Percentiles rank a stretch among this genome's conserved stretches.
phyloP scores from a whole-genome alignment of 495 filamentous ascomycete genomes.

The Penicillium lagena region DNA sequence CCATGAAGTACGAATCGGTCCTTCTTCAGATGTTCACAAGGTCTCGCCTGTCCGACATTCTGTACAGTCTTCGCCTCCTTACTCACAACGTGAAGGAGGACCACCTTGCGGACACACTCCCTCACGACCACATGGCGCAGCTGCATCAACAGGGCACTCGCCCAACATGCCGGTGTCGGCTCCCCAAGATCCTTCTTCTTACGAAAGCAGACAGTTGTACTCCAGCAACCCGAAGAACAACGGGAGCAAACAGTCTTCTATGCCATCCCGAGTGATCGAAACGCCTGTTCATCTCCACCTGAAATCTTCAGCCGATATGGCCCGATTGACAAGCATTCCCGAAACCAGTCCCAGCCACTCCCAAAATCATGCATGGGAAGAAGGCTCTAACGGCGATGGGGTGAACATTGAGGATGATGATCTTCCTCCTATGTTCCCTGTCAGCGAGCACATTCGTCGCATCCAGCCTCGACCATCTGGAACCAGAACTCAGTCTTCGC shows the following conservation, averaged over 20 bases:
- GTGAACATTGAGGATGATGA: slow-evolving; percentile 38
- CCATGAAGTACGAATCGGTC: slow-evolving; percentile 6
- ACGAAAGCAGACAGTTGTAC: slow-evolving; percentile 2
- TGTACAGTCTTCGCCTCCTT: slow-evolving; percentile 21
- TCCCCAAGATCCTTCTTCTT: slow-evolving; percentile 3
- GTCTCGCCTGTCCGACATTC: slow-evolving; percentile 23
- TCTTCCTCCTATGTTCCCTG: slow-evolving; percentile 28
- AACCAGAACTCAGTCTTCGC: slow-evolving; percentile 21
- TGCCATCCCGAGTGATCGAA: slow-evolving; percentile 36
- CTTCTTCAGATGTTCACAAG: slow-evolving; percentile 12
- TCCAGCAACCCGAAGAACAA: slow-evolving; percentile 13
- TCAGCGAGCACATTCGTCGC: slow-evolving; percentile 8
- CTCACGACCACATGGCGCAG: slow-evolving; percentile 1
- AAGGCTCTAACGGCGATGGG: slow-evolving; percentile 19
- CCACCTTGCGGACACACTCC: not conserved
- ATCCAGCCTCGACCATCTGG: slow-evolving; percentile 17
- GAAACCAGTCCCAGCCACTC: slow-evolving; percentile 34
- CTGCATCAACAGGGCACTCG: not conserved
- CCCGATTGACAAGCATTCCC: slow-evolving; percentile 30
- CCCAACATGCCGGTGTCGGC: not conserved
- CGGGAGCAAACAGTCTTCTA: slow-evolving; percentile 30
- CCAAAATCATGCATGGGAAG: slow-evolving; percentile 19
- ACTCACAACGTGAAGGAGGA: slow-evolving; percentile 2
- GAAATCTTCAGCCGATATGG: slow-evolving; percentile 18
- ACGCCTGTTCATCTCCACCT: slow-evolving; percentile 29